Evolutionary conservation across 2,329 filamentous ascomycete genomes (phyloP).

Genomic region (Phyllosticta capitalensis): DNA sequence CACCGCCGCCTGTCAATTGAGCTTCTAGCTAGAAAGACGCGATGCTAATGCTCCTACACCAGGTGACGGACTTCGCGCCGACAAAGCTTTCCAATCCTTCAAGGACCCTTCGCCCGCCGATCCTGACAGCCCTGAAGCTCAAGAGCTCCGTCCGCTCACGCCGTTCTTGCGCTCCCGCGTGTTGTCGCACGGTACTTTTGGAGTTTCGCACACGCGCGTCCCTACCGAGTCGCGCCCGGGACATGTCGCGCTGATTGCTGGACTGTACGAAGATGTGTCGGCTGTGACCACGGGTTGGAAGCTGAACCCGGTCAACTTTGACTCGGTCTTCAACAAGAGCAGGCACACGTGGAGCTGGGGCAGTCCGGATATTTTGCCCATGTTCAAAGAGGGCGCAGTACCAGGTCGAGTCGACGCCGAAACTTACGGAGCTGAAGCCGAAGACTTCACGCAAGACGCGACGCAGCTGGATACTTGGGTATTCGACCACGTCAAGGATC

Average conservation of each 20-base stretch:
- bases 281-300: conserved; percentile 98
- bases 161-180: conserved; percentile 87
- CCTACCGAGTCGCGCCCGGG: conserved; percentile 94
- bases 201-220: conserved; percentile 91
- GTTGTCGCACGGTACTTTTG: conserved; percentile 85
- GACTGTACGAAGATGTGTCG: conserved; percentile 95
- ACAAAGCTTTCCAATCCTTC: conserved; percentile 94
- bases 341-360: conserved; percentile 99
- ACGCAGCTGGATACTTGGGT: conserved; percentile 84
- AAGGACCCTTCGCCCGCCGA: conserved; percentile 68
- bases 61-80: conserved; percentile 87
- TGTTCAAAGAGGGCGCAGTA: conserved; percentile 92
- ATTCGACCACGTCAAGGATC: conserved; percentile 80
- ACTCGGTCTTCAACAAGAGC: conserved; percentile 96
- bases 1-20: not conserved
- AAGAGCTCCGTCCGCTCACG: conserved; percentile 69
- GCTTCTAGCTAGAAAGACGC: not conserved
- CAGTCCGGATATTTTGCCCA: conserved; percentile 90
- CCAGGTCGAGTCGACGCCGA: conserved; percentile 81
- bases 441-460: conserved; percentile 82
- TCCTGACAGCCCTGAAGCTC: conserved; percentile 44
- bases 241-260: conserved; percentile 93
- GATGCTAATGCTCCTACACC: not conserved
- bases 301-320: conserved; percentile 94
- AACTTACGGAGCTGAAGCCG: conserved; percentile 71